These are phyloP conservation scores for Tripidium arundinaceum DNA, from an alignment of 202 grass and related monocot species.

Conservation along the genomic window DNA sequence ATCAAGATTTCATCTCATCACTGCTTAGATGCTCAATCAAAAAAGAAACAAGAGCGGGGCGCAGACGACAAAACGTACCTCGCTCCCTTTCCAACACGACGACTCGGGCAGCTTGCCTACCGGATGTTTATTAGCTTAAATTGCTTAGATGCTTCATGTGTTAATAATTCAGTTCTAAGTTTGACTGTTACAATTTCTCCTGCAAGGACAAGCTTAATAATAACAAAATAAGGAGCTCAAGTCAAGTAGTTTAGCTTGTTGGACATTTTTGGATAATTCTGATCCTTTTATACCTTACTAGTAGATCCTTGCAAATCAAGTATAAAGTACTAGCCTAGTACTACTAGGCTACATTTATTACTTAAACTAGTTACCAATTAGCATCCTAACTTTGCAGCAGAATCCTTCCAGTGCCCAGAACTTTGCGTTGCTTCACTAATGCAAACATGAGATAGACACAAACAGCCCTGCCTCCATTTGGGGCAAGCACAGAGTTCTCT, in stretches of 20 bases:
- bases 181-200: background rate
- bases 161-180: background rate
- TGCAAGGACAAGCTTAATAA: background rate
- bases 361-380: background rate
- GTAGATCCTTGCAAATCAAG: no score
- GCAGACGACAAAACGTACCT: background rate
- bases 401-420: background rate
- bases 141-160: background rate
- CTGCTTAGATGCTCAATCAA: no score
- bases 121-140: no score
- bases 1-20: background rate
- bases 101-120: background rate
- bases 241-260: background rate
- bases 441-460: background rate
- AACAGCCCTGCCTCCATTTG: conserved; percentile 37
- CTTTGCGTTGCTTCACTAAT: background rate
- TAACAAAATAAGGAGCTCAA: background rate
- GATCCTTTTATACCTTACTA: background rate
- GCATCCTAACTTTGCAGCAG: background rate
- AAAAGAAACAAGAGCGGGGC: no score
- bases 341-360: background rate
- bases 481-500: conserved; percentile 38
- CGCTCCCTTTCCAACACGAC: background rate
- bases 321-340: background rate
- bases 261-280: background rate